phyloP scores from a whole-genome alignment of 371 early-diverging fungal species.

The Dinochytrium kinnereticum region DNA sequence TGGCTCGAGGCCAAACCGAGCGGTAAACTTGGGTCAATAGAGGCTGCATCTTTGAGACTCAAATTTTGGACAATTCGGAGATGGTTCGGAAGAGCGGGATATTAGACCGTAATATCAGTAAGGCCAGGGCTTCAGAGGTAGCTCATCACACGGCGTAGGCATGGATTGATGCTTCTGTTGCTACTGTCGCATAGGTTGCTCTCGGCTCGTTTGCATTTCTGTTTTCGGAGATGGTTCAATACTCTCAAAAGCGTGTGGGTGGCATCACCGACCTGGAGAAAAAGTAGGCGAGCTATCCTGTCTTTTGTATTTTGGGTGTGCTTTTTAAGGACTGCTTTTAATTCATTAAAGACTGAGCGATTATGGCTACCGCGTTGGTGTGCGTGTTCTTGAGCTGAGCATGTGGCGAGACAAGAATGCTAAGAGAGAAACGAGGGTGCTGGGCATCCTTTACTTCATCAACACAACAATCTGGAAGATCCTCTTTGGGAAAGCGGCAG shows the following conservation, averaged over 20 bases:
- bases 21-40: background rate
- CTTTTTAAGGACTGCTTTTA: background rate
- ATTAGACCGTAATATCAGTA: slow-evolving; percentile 70
- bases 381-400: slow-evolving; percentile 81
- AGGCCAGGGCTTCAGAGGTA: slow-evolving; percentile 68
- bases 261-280: slow-evolving; percentile 95
- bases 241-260: slow-evolving; percentile 89
- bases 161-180: background rate
- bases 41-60: background rate
- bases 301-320: background rate
- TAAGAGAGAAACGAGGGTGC: slow-evolving; percentile 85
- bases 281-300: slow-evolving; percentile 60
- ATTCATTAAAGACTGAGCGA: slow-evolving; percentile 83
- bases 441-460: slow-evolving; percentile 87
- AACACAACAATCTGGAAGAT: slow-evolving; percentile 91
- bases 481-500: slow-evolving; percentile 92
- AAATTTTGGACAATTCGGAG: background rate
- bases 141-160: background rate
- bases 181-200: slow-evolving; percentile 64
- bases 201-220: slow-evolving; percentile 87
- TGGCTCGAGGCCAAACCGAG: background rate
- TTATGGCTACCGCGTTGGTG: slow-evolving; percentile 92
- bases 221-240: slow-evolving; percentile 94
- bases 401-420: slow-evolving; percentile 84
- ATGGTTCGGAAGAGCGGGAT: slow-evolving; percentile 35